Percentiles rank a stretch among this genome's conserved stretches.
Conservation (phyloP, 345 rosid species). For the Corchorus capsularis region DNA sequence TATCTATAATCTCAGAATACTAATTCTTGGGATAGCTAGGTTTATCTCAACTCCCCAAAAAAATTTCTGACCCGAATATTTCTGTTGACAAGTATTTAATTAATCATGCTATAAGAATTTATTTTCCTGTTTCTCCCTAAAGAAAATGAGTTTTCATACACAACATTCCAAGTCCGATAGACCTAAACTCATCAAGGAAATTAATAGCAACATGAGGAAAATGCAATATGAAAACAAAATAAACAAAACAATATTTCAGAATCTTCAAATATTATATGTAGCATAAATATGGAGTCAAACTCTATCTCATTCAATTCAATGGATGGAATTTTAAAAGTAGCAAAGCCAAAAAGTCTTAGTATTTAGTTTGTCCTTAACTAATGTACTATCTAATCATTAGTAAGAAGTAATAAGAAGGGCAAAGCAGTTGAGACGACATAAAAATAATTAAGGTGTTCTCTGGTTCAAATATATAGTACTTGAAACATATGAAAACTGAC, state of each 20-base stretch:
- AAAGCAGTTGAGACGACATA: not conserved
- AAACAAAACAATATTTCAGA: not conserved
- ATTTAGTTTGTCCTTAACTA: not conserved
- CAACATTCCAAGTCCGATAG: not conserved
- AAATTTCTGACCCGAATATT: too few relatives aligned
- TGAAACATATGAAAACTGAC: not conserved
- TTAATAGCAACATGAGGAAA: not conserved
- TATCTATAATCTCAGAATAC: too few relatives aligned
- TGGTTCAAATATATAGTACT: not conserved
- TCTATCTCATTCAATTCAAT: conserved; percentile 8
- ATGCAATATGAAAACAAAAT: not conserved
- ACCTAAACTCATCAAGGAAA: not conserved
- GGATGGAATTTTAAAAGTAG: not conserved
- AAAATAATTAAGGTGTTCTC: not conserved
- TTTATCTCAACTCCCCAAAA: too few relatives aligned
- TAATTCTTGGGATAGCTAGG: too few relatives aligned
- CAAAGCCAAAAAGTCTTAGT: not conserved
- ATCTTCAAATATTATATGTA: too few relatives aligned
- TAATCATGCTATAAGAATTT: too few relatives aligned
- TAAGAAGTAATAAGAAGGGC: not conserved
- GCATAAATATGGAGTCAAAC: not conserved
- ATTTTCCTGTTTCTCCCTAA: not conserved
- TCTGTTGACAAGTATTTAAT: too few relatives aligned
- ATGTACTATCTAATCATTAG: not conserved
- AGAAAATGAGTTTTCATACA: not conserved